These are phyloP conservation scores for Eucalyptus dawsonii DNA, from an alignment of 345 rosid genomes.

Conservation along the genomic window DNA sequence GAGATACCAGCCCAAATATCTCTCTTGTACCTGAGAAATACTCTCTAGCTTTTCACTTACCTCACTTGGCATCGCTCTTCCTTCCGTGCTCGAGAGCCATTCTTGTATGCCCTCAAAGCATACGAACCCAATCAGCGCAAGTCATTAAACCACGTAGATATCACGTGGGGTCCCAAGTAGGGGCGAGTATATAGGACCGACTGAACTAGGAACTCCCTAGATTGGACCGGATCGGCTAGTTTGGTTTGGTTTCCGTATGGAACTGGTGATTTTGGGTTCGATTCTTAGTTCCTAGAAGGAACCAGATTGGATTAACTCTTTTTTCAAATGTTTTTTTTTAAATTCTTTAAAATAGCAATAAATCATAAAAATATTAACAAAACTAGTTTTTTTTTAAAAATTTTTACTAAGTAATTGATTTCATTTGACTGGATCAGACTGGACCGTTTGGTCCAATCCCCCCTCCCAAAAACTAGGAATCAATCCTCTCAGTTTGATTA, in stretches of 20 bases:
- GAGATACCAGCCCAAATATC: background rate
- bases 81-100: background rate
- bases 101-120: background rate
- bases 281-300: too few species aligned
- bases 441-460: rapidly evolving
- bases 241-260: rapidly evolving
- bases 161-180: too few species aligned
- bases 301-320: rapidly evolving
- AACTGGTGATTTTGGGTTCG: too few species aligned
- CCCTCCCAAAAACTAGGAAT: too few species aligned
- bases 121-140: background rate
- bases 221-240: too few species aligned
- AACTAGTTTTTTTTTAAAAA: too few species aligned
- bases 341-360: too few species aligned
- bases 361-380: too few species aligned
- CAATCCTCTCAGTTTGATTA: rapidly evolving
- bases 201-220: too few species aligned
- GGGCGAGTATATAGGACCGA: rapidly evolving
- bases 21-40: background rate
- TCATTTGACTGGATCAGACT: too few species aligned
- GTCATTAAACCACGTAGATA: background rate
- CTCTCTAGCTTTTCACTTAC: background rate
- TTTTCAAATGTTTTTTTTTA: too few species aligned
- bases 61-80: background rate
- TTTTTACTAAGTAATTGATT: too few species aligned